Evolutionary conservation across 2,329 filamentous ascomycete genomes (phyloP), one percentile per base, ranked within the genome.

Genomic region (Hypocreales sp.): DNA sequence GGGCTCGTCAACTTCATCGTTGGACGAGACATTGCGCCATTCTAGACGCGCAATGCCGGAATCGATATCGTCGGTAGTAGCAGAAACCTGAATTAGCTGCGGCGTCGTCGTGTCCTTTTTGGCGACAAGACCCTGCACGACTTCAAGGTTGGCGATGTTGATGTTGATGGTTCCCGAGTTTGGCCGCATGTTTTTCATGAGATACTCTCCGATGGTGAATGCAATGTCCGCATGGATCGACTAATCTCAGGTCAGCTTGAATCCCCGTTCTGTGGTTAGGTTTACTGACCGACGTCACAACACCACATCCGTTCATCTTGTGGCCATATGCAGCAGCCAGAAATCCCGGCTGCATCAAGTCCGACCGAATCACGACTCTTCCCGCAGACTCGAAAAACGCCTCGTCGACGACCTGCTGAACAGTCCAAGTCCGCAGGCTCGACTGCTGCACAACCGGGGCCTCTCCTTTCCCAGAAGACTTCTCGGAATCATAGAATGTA

Each of bases 101-200:
- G 45, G 45, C 5, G 22, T 33, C 7, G 34, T 35, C 7, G 39
- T 42, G 27, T 48, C 38, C 5, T 38, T 39, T 2, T 54, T 34
- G 1, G 30, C 35, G 5, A 38, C 31, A 4, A 38, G 31, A 2
- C 30, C 35, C 60, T 81, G 79, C 27, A 63, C 63, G 2, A 79
- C 74, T 44, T 77, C 69, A 58, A 83, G 72, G 26, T 72, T 58
- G 35, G 60, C 61, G 13, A 82, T 68, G 36, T 81, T 78, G 38
- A 72, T 56, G 14, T 68, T 70, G n/a, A n/a, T n/a, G n/a, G n/a
- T n/a, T n/a, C n/a, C n/a, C n/a, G n/a, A n/a, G n/a, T n/a, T n/a
- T n/a, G n/a, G n/a, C n/a, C n/a, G n/a, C n/a, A n/a, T n/a, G n/a
- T n/a, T n/a, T n/a, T n/a, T n/a, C n/a, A n/a, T n/a, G n/a, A 73